Evolutionary conservation across 2,329 filamentous ascomycete species (phyloP).

Genomic region (Diaporthe caulivora): DNA sequence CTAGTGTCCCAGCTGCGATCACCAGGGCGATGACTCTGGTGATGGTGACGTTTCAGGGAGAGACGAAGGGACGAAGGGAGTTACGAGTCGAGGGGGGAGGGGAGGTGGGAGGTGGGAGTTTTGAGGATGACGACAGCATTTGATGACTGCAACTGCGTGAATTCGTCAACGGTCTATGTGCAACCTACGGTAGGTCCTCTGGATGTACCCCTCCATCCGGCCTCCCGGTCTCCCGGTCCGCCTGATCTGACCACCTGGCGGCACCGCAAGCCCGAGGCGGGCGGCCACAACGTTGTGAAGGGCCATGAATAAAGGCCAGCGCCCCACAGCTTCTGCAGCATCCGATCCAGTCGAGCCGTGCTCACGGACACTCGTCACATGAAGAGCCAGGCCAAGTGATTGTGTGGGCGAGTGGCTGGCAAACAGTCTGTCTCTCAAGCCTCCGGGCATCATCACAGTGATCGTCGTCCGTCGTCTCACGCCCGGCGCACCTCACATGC

Average conservation of each 20-base stretch:
- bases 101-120: background rate
- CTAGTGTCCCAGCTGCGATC: background rate
- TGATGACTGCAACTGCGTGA: background rate
- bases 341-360: slow-evolving; percentile 24
- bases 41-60: slow-evolving; percentile 2
- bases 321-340: background rate
- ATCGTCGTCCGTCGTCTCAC: background rate
- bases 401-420: background rate
- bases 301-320: background rate
- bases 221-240: slow-evolving; percentile 25
- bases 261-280: background rate
- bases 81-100: background rate
- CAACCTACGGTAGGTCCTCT: no score
- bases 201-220: background rate
- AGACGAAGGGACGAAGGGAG: background rate
- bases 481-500: background rate
- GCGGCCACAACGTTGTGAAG: background rate
- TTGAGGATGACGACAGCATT: background rate
- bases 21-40: slow-evolving; percentile 22
- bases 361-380: slow-evolving; percentile 9
- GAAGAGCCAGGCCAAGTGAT: slow-evolving; percentile 10
- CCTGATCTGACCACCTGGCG: slow-evolving; percentile 20
- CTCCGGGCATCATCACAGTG: background rate
- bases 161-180: background rate
- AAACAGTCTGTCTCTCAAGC: background rate